phyloP scores from a whole-genome alignment of 208 protist species.

The Wallacemonas sp. region DNA sequence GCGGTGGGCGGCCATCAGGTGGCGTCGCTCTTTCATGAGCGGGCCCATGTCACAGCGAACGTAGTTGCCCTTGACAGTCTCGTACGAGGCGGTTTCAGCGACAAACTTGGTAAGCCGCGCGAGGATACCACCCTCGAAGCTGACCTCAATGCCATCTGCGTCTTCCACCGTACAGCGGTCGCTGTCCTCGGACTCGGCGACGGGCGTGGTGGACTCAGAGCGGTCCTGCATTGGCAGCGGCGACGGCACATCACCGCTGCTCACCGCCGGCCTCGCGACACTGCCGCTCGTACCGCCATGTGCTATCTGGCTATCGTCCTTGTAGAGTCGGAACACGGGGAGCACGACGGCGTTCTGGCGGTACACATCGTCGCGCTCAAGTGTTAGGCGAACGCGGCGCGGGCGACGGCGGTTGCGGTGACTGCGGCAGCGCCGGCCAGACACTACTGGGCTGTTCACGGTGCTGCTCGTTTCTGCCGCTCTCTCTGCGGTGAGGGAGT shows the following conservation, averaged over 20 bases:
- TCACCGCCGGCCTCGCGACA: too few relatives aligned
- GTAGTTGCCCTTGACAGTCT: constrained; percentile 66
- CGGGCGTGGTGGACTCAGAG: not conserved
- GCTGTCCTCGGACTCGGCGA: constrained; percentile 22
- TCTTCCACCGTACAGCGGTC: constrained; percentile 1
- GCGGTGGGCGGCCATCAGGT: constrained; percentile 42
- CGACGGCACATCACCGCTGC: not conserved
- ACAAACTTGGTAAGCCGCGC: constrained; percentile 76
- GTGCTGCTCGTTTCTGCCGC: not conserved
- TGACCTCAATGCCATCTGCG: constrained; percentile 61
- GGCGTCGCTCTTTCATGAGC: constrained; percentile 73
- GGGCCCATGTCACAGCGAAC: constrained; percentile 76
- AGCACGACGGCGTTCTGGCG: constrained; percentile 26
- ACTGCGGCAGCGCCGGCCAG: constrained; percentile 29
- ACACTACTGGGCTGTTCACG: not conserved
- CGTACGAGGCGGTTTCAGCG: constrained; percentile 60
- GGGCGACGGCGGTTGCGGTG: constrained; percentile 31
- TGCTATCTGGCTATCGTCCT: too few relatives aligned
- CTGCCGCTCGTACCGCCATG: too few relatives aligned
- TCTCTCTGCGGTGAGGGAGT: not conserved
- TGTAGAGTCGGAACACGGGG: constrained; percentile 37
- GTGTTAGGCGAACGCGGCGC: constrained; percentile 14
- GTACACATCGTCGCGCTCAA: constrained; percentile 60
- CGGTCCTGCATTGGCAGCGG: not conserved
- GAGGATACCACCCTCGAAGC: constrained; percentile 60